These are phyloP conservation scores for Bolboschoenoplectus hybrid DNA, from an alignment of 202 grass and related monocot genomes.

Conservation along the genomic window DNA sequence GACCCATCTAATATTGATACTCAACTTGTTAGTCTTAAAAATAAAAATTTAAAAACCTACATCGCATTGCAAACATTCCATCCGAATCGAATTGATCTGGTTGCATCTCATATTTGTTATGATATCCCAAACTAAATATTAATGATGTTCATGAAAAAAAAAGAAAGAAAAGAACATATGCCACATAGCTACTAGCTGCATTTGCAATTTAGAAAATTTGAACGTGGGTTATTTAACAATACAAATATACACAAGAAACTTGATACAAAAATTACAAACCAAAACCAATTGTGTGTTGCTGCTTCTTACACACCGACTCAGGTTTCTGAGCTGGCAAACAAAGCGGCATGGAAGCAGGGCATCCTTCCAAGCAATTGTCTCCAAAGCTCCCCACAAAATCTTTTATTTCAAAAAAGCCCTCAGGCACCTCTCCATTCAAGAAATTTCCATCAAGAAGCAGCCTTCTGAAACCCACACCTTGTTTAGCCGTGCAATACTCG, in stretches of 20 bases:
- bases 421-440: slow-evolving; percentile 34
- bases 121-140: too few species aligned
- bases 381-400: slow-evolving; percentile 44
- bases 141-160: neutral
- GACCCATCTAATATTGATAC: too few species aligned
- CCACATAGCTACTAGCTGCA: neutral
- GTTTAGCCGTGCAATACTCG: slow-evolving; percentile 19
- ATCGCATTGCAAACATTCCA: too few species aligned
- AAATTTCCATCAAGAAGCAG: slow-evolving; percentile 43
- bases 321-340: slow-evolving; percentile 38
- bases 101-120: too few species aligned
- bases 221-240: neutral
- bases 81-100: too few species aligned
- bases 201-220: slow-evolving; percentile 7
- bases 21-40: too few species aligned
- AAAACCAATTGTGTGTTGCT: neutral
- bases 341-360: slow-evolving; percentile 22
- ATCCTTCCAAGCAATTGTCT: slow-evolving; percentile 42
- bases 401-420: slow-evolving; percentile 20
- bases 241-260: slow-evolving; percentile 26
- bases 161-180: neutral
- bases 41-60: too few species aligned
- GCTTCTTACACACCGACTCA: slow-evolving; percentile 27
- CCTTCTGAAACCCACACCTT: slow-evolving; percentile 30
- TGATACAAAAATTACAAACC: slow-evolving; percentile 3